phyloP scores from a whole-genome alignment of 2,329 filamentous ascomycete genomes.

The Parascedosporium putredinis region DNA sequence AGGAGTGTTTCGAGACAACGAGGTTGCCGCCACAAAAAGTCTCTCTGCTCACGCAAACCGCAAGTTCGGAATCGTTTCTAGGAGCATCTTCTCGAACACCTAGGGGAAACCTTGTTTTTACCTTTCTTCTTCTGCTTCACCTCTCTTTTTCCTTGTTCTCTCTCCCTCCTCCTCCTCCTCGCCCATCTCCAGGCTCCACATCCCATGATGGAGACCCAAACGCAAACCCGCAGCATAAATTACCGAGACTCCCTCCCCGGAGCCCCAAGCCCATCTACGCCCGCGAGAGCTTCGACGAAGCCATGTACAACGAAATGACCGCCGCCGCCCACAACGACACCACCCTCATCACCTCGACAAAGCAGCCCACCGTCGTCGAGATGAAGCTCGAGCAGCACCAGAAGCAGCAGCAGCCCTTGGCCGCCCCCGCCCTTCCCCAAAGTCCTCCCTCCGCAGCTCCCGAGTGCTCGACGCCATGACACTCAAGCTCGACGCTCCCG shows the following conservation, averaged over 20 bases:
- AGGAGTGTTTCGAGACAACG: not conserved
- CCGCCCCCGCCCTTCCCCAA: conserved; percentile 32
- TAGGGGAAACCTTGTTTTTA: not conserved
- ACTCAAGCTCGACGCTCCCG: too few species aligned
- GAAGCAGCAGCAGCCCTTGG: conserved; percentile 3
- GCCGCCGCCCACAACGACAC: conserved; percentile 3
- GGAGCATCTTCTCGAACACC: not conserved
- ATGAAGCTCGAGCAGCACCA: too few species aligned
- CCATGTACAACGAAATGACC: conserved; percentile 2
- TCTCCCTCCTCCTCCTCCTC: not conserved
- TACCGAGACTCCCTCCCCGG: conserved; percentile 9
- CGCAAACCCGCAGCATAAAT: conserved; percentile 4
- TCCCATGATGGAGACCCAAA: not conserved
- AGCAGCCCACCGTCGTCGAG: conserved; percentile 9
- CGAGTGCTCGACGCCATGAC: conserved; percentile 26
- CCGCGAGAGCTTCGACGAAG: conserved; percentile 6
- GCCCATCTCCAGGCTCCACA: too few species aligned
- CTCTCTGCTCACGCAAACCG: too few species aligned
- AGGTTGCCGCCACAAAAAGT: not conserved
- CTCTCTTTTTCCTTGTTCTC: not conserved
- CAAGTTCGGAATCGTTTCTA: too few species aligned
- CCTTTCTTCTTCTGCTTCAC: not conserved
- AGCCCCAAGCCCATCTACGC: conserved; percentile 6
- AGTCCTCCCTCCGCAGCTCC: conserved; percentile 32
- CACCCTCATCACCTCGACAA: conserved; percentile 8